Conservation (phyloP, 495 filamentous ascomycete species). For the Xylaria intraflava region DNA sequence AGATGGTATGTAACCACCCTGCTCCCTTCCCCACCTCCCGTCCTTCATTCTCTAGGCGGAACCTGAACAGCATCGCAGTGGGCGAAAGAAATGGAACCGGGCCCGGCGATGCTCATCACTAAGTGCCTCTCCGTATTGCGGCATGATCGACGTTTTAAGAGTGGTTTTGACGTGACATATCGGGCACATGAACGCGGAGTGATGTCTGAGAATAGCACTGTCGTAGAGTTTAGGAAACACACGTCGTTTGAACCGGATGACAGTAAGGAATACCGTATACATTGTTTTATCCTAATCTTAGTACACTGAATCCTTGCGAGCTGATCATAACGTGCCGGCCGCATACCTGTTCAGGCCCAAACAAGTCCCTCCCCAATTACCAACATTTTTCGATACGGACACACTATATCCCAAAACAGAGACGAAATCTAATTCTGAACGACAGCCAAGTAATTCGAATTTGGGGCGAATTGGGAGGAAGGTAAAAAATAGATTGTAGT, state of each 20-base stretch:
- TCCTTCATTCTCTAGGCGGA: too few species aligned
- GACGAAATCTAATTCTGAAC: not conserved
- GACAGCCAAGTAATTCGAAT: not conserved
- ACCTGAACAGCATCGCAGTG: conserved; percentile 30
- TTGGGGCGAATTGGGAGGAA: not conserved
- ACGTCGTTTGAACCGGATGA: too few species aligned
- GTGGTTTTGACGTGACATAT: not conserved
- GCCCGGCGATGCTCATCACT: conserved; percentile 26
- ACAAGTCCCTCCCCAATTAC: not conserved
- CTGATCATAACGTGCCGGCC: not conserved
- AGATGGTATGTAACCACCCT: conserved; percentile 52
- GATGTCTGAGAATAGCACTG: too few species aligned
- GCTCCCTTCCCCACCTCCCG: not conserved
- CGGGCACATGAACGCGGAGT: not conserved
- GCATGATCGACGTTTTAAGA: not conserved
- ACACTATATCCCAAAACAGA: not conserved
- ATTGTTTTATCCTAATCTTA: not conserved
- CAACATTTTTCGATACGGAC: not conserved
- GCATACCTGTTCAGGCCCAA: not conserved
- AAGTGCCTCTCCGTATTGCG: conserved; percentile 12
- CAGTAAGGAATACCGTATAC: not conserved
- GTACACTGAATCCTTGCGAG: not conserved
- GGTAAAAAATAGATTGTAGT: not conserved
- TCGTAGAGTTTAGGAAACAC: too few species aligned
- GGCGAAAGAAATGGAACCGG: conserved; percentile 44